Base-by-base conservation (phyloP, 805 yeast species). In the Osmozyma mogii region DNA sequence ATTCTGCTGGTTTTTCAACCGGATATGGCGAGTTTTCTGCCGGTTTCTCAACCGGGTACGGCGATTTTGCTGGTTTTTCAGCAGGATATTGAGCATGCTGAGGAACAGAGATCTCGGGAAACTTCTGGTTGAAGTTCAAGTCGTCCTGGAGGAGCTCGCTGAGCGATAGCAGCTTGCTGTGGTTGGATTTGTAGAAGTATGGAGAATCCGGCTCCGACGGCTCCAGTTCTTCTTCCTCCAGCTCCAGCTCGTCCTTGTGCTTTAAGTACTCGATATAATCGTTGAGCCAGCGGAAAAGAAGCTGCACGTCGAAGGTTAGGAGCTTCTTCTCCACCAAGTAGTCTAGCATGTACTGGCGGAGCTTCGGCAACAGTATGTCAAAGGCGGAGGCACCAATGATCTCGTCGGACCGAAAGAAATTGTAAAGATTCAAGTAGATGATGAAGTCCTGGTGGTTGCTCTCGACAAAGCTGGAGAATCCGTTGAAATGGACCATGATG, bases 401-500 rank as follows among this genome's bases (percentile, higher is more conserved):
- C 9, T 52, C 55, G 29, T 59, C 50, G 11, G 51, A 39, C 29
- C 54, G 52, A 41, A 58, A 63, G 37, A 63, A 62, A 31, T 58
- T 56, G 50, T 58, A 62, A 21, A 63, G 50, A 34, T 63, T 60
- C 31, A 63, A 39, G 43, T 63, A 63, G 16, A 63, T 56, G 32
- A 61, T 52, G 38, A 63, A 63, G 40, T 63, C 70, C 27, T 45
- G 49, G 32, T 53, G 61, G 30, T 46, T 51, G 9, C 49, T 41
- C 30, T 53, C 57, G 26, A 63, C 57, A 34, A 63, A 63, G 25
- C 46, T 43, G 36, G 56, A 62, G 34, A 63, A 63, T 4, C 70
- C 70, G 30, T 53, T 48, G 45, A 58, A 63, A 36, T 62, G 64
- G 27, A 60, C 30, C 62, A 63, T 58, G 29, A 63, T 54, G 35